phyloP scores from a whole-genome alignment of 305 asterid genomes.

The Fraxinus platypoda region DNA sequence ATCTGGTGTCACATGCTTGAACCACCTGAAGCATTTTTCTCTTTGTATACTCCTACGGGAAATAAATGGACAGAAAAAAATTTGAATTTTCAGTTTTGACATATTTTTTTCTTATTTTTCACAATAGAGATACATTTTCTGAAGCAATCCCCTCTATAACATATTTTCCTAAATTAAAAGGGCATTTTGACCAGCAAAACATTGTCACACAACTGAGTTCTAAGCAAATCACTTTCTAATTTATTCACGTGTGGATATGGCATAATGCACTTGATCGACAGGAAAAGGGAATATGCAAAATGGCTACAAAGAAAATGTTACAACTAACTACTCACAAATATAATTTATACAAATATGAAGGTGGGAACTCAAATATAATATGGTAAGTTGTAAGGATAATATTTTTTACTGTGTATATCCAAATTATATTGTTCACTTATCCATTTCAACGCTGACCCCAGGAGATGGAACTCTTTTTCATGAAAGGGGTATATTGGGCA shows the following conservation, averaged over 20 bases:
- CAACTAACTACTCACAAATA: neutral
- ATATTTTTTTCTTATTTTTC: neutral
- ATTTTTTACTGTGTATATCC: neutral
- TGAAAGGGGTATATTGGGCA: neutral
- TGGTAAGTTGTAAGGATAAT: neutral
- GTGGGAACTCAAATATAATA: conserved; percentile 2
- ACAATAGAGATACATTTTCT: neutral
- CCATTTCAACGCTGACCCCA: neutral
- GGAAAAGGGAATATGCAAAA: neutral
- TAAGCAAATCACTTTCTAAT: neutral
- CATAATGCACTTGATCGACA: neutral
- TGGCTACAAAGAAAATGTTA: neutral
- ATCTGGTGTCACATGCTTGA: neutral
- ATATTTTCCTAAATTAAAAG: neutral
- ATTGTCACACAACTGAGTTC: neutral
- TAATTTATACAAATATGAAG: neutral
- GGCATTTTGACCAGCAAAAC: neutral
- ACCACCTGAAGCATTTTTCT: neutral
- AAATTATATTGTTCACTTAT: neutral
- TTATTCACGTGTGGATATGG: neutral
- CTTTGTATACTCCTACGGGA: neutral
- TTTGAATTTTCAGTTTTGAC: neutral
- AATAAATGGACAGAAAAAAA: neutral
- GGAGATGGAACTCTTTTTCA: neutral
- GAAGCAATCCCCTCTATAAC: neutral